Conservation (phyloP, 2,329 filamentous ascomycete genomes). For the Pseudogymnoascus sp. region DNA sequence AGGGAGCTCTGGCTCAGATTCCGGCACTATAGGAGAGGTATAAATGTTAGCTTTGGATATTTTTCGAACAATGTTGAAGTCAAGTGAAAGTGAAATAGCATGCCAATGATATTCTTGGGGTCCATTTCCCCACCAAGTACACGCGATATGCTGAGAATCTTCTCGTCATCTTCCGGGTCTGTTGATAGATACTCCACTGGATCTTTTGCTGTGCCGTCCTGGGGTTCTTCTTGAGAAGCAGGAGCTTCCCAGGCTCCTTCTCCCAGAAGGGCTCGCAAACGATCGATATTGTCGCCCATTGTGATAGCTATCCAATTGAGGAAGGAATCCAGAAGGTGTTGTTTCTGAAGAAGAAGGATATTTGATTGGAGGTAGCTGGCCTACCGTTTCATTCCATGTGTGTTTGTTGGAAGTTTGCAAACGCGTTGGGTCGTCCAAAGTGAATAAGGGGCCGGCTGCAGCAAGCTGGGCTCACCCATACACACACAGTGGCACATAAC, state of each 20-base stretch:
- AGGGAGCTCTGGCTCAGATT: conserved; percentile 14
- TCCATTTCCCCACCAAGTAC: background rate
- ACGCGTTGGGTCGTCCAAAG: background rate
- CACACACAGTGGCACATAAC: background rate
- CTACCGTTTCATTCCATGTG: background rate
- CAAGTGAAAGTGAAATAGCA: background rate
- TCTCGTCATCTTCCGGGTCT: conserved; percentile 17
- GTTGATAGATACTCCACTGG: conserved; percentile 14
- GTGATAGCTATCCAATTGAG: background rate
- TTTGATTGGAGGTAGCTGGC: background rate
- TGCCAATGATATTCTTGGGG: background rate
- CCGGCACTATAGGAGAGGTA: background rate
- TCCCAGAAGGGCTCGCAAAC: conserved; percentile 14
- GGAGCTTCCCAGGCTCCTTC: background rate
- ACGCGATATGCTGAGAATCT: conserved; percentile 3
- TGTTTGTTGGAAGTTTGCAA: background rate
- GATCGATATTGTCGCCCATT: conserved; percentile 12
- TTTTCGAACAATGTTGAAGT: background rate
- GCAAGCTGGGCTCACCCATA: background rate
- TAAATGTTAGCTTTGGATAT: conserved; percentile 6
- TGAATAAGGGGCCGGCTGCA: background rate
- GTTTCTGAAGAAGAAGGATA: background rate
- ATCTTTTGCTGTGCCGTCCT: conserved; percentile 6
- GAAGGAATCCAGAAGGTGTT: background rate
- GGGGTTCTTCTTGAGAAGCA: background rate